phyloP scores from a whole-genome alignment of 2,329 filamentous ascomycete species.

The Penicillium digitatum region DNA sequence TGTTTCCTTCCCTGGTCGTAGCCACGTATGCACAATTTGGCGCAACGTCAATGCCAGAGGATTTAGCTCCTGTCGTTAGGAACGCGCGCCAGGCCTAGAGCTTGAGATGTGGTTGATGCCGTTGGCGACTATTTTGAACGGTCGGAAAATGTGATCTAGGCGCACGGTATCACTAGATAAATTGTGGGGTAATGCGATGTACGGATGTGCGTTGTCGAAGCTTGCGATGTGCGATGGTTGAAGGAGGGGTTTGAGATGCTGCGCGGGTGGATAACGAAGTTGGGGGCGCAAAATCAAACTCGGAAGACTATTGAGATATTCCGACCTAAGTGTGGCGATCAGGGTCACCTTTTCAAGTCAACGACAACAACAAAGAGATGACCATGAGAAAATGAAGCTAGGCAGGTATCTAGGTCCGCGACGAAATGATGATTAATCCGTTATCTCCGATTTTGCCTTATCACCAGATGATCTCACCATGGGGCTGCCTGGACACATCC shows the following conservation, averaged over 20 bases:
- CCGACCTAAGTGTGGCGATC: too few relatives aligned
- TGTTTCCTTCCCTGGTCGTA: background rate
- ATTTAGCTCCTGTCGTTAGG: background rate
- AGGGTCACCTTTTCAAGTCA: background rate
- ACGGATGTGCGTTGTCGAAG: slow-evolving; percentile 1
- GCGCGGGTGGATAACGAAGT: background rate
- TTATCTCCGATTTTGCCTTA: slow-evolving; percentile 8
- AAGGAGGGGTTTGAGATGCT: background rate
- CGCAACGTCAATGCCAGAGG: background rate
- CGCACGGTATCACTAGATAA: background rate
- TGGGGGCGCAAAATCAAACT: background rate
- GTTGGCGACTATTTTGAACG: background rate
- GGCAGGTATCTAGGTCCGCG: background rate
- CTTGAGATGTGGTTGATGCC: background rate
- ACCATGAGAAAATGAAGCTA: background rate
- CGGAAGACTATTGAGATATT: background rate
- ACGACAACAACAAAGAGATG: background rate
- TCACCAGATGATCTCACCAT: slow-evolving; percentile 10
- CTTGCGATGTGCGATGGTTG: background rate
- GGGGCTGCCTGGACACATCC: background rate
- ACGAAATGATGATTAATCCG: slow-evolving; percentile 8
- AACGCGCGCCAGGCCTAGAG: background rate
- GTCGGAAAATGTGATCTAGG: background rate
- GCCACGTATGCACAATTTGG: background rate
- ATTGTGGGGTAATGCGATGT: slow-evolving; percentile 1